These are phyloP conservation scores for Eucalyptus grandis DNA, from an alignment of 345 rosid genomes.

Conservation along the genomic window DNA sequence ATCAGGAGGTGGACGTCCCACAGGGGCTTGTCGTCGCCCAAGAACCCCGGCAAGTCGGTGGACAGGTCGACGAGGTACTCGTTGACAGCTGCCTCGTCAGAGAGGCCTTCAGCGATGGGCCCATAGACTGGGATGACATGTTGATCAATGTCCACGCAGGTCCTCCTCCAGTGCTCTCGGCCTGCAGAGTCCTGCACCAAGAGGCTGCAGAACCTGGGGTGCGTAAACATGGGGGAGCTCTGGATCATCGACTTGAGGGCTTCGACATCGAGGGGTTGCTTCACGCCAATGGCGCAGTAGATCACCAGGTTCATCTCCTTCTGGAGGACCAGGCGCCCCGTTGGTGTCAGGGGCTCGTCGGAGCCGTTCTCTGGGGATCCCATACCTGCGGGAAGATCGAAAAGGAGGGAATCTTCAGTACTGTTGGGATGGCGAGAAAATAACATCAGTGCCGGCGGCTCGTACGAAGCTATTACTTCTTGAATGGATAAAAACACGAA, in stretches of 20 bases:
- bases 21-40: slow-evolving; percentile 18
- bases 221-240: slow-evolving; percentile 18
- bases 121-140: slow-evolving; percentile 11
- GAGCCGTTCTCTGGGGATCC: background rate
- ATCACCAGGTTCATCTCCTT: slow-evolving; percentile 24
- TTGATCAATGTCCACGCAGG: slow-evolving; percentile 22
- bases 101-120: background rate
- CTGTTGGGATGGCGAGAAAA: background rate
- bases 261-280: slow-evolving; percentile 4
- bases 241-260: slow-evolving; percentile 2
- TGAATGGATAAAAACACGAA: background rate
- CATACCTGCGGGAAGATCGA: background rate
- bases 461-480: background rate
- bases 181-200: slow-evolving; percentile 26
- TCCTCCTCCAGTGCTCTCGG: slow-evolving; percentile 29
- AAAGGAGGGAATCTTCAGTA: background rate
- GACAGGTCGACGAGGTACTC: slow-evolving; percentile 27
- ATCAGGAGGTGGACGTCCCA: slow-evolving; percentile 43
- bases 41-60: accelerated
- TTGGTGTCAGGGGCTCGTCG: slow-evolving; percentile 44
- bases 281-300: slow-evolving; percentile 26
- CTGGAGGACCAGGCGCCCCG: slow-evolving; percentile 40
- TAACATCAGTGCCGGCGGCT: too few species aligned
- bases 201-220: slow-evolving; percentile 45
- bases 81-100: slow-evolving; percentile 3